Evolutionary conservation across 805 yeast genomes (phyloP).

Genomic region (Starmerella khaoyaiensis): DNA sequence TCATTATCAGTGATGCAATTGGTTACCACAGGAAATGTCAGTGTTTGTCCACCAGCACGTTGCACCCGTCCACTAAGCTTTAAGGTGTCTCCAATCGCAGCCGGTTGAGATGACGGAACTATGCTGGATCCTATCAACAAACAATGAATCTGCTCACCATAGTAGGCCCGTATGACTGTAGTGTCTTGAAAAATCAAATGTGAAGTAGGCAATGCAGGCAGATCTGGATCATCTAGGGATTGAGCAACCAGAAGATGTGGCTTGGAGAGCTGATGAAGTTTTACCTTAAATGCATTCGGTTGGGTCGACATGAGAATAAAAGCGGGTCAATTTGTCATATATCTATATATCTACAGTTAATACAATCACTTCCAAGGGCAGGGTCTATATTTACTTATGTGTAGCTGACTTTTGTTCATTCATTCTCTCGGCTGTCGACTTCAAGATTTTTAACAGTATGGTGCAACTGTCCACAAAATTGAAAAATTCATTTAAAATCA

Average conservation of each 20-base stretch:
- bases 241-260: constrained; percentile 22
- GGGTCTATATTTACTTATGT: too few species aligned
- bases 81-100: constrained; percentile 5
- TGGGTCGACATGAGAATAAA: too few species aligned
- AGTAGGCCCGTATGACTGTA: constrained; percentile 23
- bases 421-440: too few species aligned
- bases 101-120: constrained; percentile 1
- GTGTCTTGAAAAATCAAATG: constrained; percentile 22
- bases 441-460: too few species aligned
- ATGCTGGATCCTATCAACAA: constrained; percentile 18
- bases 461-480: too few species aligned
- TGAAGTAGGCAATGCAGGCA: constrained; percentile 15
- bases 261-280: constrained; percentile 25
- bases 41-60: neutral
- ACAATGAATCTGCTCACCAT: constrained; percentile 26
- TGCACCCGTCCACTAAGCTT: constrained; percentile 2
- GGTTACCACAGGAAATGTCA: neutral
- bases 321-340: too few species aligned
- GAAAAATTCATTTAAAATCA: too few species aligned
- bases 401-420: too few species aligned
- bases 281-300: constrained; percentile 13
- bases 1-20: too few species aligned
- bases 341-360: too few species aligned
- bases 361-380: too few species aligned
- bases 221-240: constrained; percentile 13